Evolutionary conservation across 306 rosid species (phyloP).

Genomic region (Lagenaria siceraria): DNA sequence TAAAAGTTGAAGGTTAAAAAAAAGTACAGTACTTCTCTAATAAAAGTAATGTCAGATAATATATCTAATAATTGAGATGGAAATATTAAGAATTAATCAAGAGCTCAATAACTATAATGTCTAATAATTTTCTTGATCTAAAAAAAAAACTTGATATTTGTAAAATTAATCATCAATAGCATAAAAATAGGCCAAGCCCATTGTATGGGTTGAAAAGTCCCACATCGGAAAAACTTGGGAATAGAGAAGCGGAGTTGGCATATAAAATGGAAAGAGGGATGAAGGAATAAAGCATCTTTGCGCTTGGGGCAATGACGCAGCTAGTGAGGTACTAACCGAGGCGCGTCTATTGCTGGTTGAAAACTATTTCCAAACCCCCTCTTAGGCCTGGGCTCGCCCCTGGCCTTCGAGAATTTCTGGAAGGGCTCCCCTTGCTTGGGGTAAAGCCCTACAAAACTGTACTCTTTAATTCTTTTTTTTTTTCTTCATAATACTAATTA

Average conservation of each 20-base stretch:
- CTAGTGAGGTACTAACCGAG: conserved; percentile 20
- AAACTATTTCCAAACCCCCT: conserved; percentile 21
- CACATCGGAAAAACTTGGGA: background rate
- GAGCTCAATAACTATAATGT: too few species aligned
- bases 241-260: rapidly evolving
- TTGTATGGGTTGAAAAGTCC: background rate
- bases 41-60: too few species aligned
- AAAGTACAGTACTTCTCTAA: too few species aligned
- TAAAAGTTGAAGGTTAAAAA: too few species aligned
- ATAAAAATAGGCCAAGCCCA: background rate
- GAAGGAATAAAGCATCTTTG: background rate
- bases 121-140: too few species aligned
- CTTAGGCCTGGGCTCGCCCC: conserved; percentile 10
- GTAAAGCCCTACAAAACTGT: background rate
- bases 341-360: conserved; percentile 21
- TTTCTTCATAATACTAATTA: too few species aligned
- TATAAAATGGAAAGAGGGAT: background rate
- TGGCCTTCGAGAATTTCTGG: conserved; percentile 16
- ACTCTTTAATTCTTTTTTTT: too few species aligned
- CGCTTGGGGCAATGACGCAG: conserved; percentile 23
- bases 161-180: too few species aligned
- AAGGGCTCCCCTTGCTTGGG: conserved; percentile 9
- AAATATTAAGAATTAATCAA: too few species aligned
- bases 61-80: too few species aligned
- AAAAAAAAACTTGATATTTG: too few species aligned